Evolutionary conservation across 1,139 yeast genomes (phyloP), one percentile per base, ranked within the genome.

Genomic region (Hyphopichia burtonii): DNA sequence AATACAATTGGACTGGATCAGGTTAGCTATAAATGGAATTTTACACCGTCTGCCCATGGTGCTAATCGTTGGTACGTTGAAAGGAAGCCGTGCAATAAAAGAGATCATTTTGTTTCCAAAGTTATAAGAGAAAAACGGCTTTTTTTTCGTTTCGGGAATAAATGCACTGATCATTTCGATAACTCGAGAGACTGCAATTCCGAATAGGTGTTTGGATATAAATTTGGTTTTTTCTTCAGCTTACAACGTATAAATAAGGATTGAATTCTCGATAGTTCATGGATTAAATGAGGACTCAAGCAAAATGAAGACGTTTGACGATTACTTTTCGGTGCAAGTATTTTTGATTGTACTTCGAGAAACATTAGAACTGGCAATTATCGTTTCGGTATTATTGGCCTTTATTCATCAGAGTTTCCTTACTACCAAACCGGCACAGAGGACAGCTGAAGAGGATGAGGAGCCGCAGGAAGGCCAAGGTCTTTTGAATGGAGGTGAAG

Each of bases 301-400:
- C n/a, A n/a, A 20, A 20, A 20, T 20, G 23, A 20, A 20, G 8
- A 19, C 51, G 3, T 48, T 66, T 15, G 65, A 65, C 9, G 70
- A 66, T 39, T 66, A 61, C 45, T 72, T 72, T 49, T 72, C 77
- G n/a, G 59, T 68, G 37, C 77, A 72, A 52, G 71, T 69, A 32
- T 72, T 72, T 42, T 63, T 72, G 37, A 71, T 72, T 19, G 72
- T 72, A n/a, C 57, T 72, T 19, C 55, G 78, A 41, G 78, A 72
- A 44, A 70, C 76, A 1, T 52, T 72, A 36, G 78, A 72, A 48
- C 70, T 68, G 59, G 77, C 76, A 4, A 71, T 72, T 46, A 71
- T 72, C 43, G 62, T 72, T 14, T 71, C 77, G 9, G 77, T 72
- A 14, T 58, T 72, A 27, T 60, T 71, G 20, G 69, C 76, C 6